Conservation (phyloP, 2,329 filamentous ascomycete species). For the Sporothrix protearum region DNA sequence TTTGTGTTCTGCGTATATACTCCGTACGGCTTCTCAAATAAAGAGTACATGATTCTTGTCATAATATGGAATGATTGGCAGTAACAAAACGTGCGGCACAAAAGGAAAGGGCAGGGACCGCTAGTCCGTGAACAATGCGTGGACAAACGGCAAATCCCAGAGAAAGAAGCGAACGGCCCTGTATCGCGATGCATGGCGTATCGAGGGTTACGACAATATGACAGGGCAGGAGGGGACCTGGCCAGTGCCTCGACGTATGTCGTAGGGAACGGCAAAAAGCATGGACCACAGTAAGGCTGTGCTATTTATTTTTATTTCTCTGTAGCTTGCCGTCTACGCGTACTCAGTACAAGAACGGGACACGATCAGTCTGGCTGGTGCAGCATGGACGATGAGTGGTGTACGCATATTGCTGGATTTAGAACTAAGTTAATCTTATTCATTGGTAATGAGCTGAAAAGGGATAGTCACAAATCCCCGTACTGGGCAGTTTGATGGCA, state of each 20-base stretch:
- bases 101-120: neutral
- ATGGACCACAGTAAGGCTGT: constrained; percentile 5
- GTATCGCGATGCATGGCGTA: neutral
- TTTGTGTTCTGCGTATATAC: neutral
- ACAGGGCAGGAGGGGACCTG: neutral
- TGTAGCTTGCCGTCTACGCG: neutral
- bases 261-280: neutral
- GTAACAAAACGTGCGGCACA: neutral
- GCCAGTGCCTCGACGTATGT: neutral
- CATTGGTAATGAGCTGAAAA: constrained; percentile 4
- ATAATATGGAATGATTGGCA: neutral
- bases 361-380: neutral
- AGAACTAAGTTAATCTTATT: constrained; percentile 14
- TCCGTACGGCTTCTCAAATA: neutral
- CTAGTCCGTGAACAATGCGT: too few relatives aligned
- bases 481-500: neutral
- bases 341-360: neutral
- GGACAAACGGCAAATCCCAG: neutral
- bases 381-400: neutral
- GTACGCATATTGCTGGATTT: constrained; percentile 14
- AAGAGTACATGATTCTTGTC: neutral
- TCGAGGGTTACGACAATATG: neutral
- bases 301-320: neutral
- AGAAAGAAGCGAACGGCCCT: neutral
- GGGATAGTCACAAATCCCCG: neutral